phyloP scores from a whole-genome alignment of 2,329 filamentous ascomycete species.

The Beauveria brongniartii region DNA sequence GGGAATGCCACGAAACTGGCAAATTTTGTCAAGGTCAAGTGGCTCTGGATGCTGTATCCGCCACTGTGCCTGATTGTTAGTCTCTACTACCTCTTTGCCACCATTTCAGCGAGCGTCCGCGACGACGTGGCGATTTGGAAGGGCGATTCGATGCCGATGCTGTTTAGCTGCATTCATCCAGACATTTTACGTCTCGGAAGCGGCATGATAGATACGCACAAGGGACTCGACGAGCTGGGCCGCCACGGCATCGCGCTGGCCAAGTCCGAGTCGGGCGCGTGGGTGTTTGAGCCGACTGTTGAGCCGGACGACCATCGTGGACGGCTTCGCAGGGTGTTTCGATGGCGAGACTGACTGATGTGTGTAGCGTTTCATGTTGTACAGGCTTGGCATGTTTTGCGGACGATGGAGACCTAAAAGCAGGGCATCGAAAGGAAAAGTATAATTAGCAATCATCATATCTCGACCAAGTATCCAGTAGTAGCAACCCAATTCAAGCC shows the following conservation, averaged over 20 bases:
- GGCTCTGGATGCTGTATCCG: constrained; percentile 30
- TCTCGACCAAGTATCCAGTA: constrained; percentile 1
- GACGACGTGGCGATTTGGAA: constrained; percentile 31
- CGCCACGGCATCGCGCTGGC: constrained; percentile 26
- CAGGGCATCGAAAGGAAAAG: background rate
- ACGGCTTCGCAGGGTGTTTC: background rate
- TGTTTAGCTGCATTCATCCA: constrained; percentile 29
- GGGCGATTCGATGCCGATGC: constrained; percentile 29
- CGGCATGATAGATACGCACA: constrained; percentile 28
- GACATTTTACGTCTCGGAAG: constrained; percentile 23
- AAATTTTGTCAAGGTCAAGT: constrained; percentile 26
- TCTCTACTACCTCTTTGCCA: constrained; percentile 27
- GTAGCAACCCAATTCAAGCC: background rate
- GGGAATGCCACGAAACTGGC: constrained; percentile 24
- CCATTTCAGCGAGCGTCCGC: constrained; percentile 26
- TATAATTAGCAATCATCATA: background rate
- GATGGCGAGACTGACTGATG: background rate
- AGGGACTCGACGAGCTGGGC: constrained; percentile 27
- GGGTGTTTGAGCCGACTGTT: constrained; percentile 24
- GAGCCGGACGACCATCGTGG: background rate
- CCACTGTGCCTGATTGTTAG: constrained; percentile 25
- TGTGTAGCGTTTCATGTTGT: background rate
- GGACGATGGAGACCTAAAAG: background rate
- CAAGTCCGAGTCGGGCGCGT: constrained; percentile 25
- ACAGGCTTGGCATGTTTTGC: background rate